Base-by-base conservation (phyloP, 2,329 filamentous ascomycete species). In the Fusarium sp. region DNA sequence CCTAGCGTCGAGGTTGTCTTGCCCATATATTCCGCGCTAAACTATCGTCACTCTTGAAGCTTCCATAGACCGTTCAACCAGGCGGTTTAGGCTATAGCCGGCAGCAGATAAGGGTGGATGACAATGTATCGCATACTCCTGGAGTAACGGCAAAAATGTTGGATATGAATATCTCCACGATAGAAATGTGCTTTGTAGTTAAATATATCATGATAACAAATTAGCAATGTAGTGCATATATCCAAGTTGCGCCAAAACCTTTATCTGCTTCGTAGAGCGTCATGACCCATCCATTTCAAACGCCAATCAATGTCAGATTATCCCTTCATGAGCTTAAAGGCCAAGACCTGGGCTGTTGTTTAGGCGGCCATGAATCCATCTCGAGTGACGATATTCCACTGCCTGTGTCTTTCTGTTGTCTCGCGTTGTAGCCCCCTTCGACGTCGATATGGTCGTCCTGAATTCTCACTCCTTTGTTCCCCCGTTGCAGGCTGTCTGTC, bases 401-500 rank as follows among this genome's bases (percentile, higher is more conserved):
- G 12, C 65, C 51, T 12, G 47, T 46, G 35, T 62, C 57, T 49
- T 69, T 70, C 13, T 67, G 58, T 12, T 42, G 59, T 35, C 53
- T 53, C 12, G 53, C 52, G 11, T 51, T 53, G 13, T 58, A 68
- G 1, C 59, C 62, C 6, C 36, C 26, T 31, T 70, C 68, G 4
- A 68, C 26, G 25, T 71, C 68, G 31, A 68, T 61, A 13, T 70
- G 61, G 8, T 70, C 66, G n/a, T 71, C 68, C 10, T 61, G 35
- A 19, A 70, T 64, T 32, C 65, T 68, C 9, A 70, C 49, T 3
- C 68, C 68, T 32, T 65, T 71, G 7, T 40, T 67, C 11, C 45
- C 61, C 28, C 66, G 53, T 26, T 71, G 64, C 3, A 70, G 26
- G 8, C 34, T 67, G 25, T 68, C 67, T 12, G 54, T 38, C 68